Evolutionary conservation across 495 filamentous ascomycete genomes (phyloP).

Genomic region (Podospora tetraspora): DNA sequence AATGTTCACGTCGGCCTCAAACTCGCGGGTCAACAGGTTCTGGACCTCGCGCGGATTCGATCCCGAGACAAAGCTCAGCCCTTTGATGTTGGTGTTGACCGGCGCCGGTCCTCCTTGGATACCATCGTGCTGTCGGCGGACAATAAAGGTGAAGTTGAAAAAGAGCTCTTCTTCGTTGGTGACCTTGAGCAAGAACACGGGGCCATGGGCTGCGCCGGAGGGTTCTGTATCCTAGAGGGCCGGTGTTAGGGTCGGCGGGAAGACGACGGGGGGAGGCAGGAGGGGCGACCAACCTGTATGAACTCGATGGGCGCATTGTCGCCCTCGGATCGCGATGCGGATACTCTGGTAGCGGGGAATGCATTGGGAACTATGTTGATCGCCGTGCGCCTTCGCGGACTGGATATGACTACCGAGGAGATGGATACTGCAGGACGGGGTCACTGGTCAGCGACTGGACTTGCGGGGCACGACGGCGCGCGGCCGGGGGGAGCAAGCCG

Average conservation of each 20-base stretch:
- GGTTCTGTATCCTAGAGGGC: conserved; percentile 72
- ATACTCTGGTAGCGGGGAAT: conserved; percentile 77
- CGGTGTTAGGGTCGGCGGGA: conserved; percentile 12
- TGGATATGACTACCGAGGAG: conserved; percentile 72
- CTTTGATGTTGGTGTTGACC: conserved; percentile 72
- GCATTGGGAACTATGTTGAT: conserved; percentile 79
- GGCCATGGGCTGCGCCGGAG: conserved; percentile 46
- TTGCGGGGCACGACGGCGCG: background rate
- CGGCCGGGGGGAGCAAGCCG: background rate
- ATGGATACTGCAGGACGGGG: conserved; percentile 59
- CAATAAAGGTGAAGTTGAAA: conserved; percentile 87
- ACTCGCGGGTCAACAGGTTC: conserved; percentile 88
- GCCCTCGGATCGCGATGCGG: conserved; percentile 64
- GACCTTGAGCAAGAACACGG: conserved; percentile 79
- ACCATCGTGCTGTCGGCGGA: conserved; percentile 56
- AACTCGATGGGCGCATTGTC: conserved; percentile 81
- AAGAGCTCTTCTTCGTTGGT: conserved; percentile 83
- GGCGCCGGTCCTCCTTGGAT: conserved; percentile 40
- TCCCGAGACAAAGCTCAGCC: conserved; percentile 87
- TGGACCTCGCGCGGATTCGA: conserved; percentile 82
- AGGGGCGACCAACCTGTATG: conserved; percentile 63
- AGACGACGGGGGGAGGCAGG: background rate
- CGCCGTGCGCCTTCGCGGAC: conserved; percentile 65
- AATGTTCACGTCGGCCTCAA: conserved; percentile 93
- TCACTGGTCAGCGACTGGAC: conserved; percentile 15